phyloP scores from a whole-genome alignment of 2,329 filamentous ascomycete genomes.

The Scytalidium lignicola region DNA sequence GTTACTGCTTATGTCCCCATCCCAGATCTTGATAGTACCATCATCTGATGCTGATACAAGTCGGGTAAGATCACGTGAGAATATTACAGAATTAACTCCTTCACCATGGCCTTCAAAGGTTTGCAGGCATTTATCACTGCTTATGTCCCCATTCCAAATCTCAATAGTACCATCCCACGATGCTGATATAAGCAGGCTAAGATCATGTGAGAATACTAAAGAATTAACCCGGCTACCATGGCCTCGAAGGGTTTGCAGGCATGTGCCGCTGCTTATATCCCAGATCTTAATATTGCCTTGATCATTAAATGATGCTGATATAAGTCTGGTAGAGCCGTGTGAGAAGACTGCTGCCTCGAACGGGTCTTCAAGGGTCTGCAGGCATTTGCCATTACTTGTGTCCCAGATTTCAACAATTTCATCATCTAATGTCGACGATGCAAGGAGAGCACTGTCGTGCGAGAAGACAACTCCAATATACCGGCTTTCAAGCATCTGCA shows the following conservation, averaged over 20 bases:
- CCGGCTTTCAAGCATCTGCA: no score
- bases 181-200: background rate
- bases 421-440: slow-evolving; percentile 5
- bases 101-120: slow-evolving; percentile 1
- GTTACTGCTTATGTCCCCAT: background rate
- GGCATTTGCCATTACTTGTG: background rate
- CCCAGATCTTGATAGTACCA: background rate
- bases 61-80: slow-evolving; percentile 1
- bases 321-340: background rate
- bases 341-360: slow-evolving; percentile 3
- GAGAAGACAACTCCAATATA: slow-evolving; percentile 8
- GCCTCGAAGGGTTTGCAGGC: slow-evolving; percentile 1
- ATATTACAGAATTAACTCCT: slow-evolving; percentile 1
- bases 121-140: background rate
- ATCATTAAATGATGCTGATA: background rate
- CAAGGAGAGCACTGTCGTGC: slow-evolving; percentile 2
- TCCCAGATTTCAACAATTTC: slow-evolving; percentile 8
- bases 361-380: slow-evolving; percentile 2
- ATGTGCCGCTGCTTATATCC: slow-evolving; percentile 4
- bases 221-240: background rate
- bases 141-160: background rate
- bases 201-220: background rate
- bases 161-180: background rate
- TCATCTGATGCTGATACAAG: slow-evolving; percentile 1
- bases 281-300: slow-evolving; percentile 4